Base-by-base conservation (phyloP, 2,329 filamentous ascomycete species). In the Setomelanomma holmii region DNA sequence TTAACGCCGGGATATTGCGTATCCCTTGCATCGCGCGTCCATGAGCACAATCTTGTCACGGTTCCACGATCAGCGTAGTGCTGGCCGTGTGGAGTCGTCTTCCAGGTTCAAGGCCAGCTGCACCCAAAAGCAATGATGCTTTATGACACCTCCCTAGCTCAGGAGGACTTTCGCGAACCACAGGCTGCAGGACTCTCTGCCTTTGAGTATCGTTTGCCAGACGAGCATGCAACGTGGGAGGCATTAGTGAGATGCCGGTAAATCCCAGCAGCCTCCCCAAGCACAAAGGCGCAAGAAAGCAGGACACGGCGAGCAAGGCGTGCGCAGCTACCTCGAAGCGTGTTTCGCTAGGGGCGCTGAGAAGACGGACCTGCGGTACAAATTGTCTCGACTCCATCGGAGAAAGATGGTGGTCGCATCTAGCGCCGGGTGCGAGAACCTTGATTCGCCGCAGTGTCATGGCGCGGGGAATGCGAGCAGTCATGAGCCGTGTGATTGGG, bases 301-400 rank as follows among this genome's bases (percentile, higher is more conserved):
- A 52, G 44, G 56, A 43, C 49, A 54, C 50, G 56, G 44, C 45
- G 49, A 55, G 42, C 47, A 45, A 53, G 57, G 50, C 50, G 62
- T 53, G 53, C 53, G 56, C 60, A 45, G 59, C 34, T 60, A 55
- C 49, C 51, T 56, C 51, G 58, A 69, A 67, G 64, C 66, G 69
- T 69, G 70, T 73, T 71, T 73, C 64, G 70, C 69, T 64, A 66
- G 70, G 68, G 67, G 59, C 62, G 65, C 51, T 64, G 59, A 57
- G 56, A 60, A 61, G 62, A 63, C 63, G 68, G 64, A 64, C 56
- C 61, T 72, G 70, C 65, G 64, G 70, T 73, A 69, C 69, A 72
- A 66, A 68, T 62, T 73, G 70, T 71, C 64, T 74, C 69, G 65
- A 69, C 66, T 66, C 68, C 49, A 55, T 61, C 53, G 34, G 46